Evolutionary conservation across 108 stramenopile genomes (phyloP).

Genomic region (Conticribra weissflogii): DNA sequence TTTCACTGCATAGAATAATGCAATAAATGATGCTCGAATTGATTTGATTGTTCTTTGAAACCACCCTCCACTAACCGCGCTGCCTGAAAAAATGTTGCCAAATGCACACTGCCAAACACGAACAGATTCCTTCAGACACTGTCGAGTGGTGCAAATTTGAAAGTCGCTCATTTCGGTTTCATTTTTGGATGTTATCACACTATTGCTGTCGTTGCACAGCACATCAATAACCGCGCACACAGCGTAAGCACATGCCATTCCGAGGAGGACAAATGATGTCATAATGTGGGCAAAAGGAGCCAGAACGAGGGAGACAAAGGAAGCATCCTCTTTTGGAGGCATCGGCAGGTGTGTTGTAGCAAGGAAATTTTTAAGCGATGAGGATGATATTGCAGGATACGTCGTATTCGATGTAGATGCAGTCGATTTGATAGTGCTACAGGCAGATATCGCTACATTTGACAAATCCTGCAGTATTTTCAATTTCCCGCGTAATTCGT

Average conservation of each 20-base stretch:
- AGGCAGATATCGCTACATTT: background rate
- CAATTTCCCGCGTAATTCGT: background rate
- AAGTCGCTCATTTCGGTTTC: background rate
- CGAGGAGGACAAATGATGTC: slow-evolving; percentile 25
- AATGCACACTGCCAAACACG: slow-evolving; percentile 19
- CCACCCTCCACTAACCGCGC: background rate
- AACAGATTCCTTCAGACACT: slow-evolving; percentile 27
- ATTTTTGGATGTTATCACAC: background rate
- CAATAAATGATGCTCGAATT: slow-evolving; percentile 12
- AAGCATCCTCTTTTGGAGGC: slow-evolving; percentile 40
- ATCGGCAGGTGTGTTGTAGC: slow-evolving; percentile 37
- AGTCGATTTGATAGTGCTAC: background rate
- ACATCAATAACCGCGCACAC: slow-evolving; percentile 32
- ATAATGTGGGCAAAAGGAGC: slow-evolving; percentile 44
- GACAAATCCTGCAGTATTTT: background rate
- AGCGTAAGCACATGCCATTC: slow-evolving; percentile 23
- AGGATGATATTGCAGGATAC: background rate
- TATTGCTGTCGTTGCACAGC: slow-evolving; percentile 33
- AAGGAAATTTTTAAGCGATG: slow-evolving; percentile 11
- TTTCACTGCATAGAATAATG: slow-evolving; percentile 16
- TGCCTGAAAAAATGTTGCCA: slow-evolving; percentile 19
- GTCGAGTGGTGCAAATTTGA: slow-evolving; percentile 5
- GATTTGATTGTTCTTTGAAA: slow-evolving; percentile 20
- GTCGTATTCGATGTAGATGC: background rate
- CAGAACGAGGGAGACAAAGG: slow-evolving; percentile 19